Percentiles rank a stretch among this genome's conserved stretches.
phyloP scores from a whole-genome alignment of 2,329 filamentous ascomycete species.

The Colletotrichum musae region DNA sequence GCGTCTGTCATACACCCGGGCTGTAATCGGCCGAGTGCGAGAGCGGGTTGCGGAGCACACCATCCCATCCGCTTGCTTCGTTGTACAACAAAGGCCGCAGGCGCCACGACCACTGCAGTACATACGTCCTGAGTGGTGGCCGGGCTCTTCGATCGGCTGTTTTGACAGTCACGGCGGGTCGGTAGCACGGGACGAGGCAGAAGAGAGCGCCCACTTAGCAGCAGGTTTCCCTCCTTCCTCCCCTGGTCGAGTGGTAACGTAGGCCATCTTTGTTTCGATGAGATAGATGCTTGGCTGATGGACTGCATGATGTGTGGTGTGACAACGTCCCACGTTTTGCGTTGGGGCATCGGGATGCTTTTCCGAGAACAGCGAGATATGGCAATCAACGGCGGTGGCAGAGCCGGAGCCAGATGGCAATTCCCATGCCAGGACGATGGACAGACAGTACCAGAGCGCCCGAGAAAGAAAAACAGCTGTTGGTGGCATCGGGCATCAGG shows the following conservation, averaged over 20 bases:
- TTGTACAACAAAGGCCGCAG: conserved; percentile 21
- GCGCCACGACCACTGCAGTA: conserved; percentile 2
- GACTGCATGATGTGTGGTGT: conserved; percentile 10
- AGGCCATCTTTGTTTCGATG: neutral
- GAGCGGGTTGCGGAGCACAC: no score
- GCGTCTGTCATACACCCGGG: conserved; percentile 16
- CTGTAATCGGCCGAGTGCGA: conserved; percentile 22
- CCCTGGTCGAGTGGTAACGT: neutral
- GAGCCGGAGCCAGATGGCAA: neutral
- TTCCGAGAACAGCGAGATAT: neutral
- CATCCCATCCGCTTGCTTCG: conserved; percentile 10
- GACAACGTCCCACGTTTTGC: conserved; percentile 3
- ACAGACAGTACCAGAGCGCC: no score
- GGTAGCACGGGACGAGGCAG: conserved; percentile 4
- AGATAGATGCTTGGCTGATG: neutral
- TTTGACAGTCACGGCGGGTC: neutral
- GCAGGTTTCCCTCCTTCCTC: neutral
- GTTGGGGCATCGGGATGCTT: neutral
- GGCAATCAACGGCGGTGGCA: neutral
- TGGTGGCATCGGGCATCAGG: neutral
- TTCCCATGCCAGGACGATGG: neutral
- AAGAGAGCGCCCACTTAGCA: neutral
- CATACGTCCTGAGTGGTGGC: conserved; percentile 8
- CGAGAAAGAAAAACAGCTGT: neutral
- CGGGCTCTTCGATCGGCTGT: conserved; percentile 8